These are phyloP conservation scores for Cardamine resedifolia DNA, from an alignment of 345 rosid species.

Conservation along the genomic window DNA sequence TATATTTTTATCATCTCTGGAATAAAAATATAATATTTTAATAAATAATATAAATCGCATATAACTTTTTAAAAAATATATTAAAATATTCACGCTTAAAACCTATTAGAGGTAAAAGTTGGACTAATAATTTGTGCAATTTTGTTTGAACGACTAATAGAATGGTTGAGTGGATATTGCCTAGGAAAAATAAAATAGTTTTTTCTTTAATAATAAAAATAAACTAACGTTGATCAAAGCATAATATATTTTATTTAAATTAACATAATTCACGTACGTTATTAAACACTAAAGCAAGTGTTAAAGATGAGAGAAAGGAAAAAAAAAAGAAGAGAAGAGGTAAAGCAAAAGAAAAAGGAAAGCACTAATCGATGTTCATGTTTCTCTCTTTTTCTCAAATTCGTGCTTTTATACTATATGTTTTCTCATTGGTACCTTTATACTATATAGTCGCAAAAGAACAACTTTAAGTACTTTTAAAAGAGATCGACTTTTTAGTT, in stretches of 20 bases:
- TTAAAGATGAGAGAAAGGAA: slow-evolving; percentile 30
- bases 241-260: neutral
- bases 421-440: slow-evolving; percentile 31
- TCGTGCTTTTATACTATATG: slow-evolving; percentile 35
- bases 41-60: too few species aligned
- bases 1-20: too few species aligned
- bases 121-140: neutral
- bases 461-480: slow-evolving; percentile 34
- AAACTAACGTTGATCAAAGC: slow-evolving; percentile 17
- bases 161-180: slow-evolving; percentile 23
- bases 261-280: slow-evolving; percentile 30
- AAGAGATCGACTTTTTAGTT: slow-evolving; percentile 34
- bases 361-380: slow-evolving; percentile 39
- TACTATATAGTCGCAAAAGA: slow-evolving; percentile 33
- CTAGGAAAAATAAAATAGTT: neutral
- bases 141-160: neutral
- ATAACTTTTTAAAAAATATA: too few species aligned
- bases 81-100: too few species aligned
- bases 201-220: neutral
- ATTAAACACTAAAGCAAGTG: slow-evolving; percentile 27
- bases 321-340: neutral
- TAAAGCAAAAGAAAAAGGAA: slow-evolving; percentile 31
- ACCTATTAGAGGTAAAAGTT: too few species aligned
- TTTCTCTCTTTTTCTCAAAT: slow-evolving; percentile 22
- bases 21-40: too few species aligned